phyloP scores from a whole-genome alignment of 768 basidiomycete species.

The Rhodocollybia butyracea region DNA sequence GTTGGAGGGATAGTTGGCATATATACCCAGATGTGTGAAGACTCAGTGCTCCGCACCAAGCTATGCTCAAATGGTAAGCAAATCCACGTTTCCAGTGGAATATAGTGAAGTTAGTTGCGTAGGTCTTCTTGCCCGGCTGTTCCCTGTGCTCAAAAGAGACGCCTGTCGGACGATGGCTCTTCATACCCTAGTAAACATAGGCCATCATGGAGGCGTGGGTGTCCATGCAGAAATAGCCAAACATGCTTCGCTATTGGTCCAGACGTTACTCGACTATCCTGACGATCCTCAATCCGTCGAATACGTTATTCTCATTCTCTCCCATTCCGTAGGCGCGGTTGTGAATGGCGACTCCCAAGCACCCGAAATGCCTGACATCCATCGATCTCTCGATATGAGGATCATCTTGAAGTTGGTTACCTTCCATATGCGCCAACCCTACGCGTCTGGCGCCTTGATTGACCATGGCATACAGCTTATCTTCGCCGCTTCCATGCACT shows the following conservation, averaged over 20 bases:
- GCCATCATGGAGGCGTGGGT: slow-evolving; percentile 55
- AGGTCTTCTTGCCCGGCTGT: slow-evolving; percentile 54
- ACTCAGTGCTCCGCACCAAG: slow-evolving; percentile 56
- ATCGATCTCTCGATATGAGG: slow-evolving; percentile 37
- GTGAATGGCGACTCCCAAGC: slow-evolving; percentile 13
- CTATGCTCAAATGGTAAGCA: slow-evolving; percentile 53
- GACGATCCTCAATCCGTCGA: slow-evolving; percentile 50
- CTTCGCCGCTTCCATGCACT: slow-evolving; percentile 40
- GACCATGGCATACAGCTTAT: slow-evolving; percentile 54
- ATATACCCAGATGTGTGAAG: slow-evolving; percentile 60
- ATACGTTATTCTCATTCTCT: slow-evolving; percentile 47
- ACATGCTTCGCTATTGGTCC: slow-evolving; percentile 37
- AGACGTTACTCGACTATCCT: slow-evolving; percentile 44
- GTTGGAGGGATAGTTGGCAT: slow-evolving; percentile 56
- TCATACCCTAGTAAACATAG: slow-evolving; percentile 52
- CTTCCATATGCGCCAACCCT: slow-evolving; percentile 40
- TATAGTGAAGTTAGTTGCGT: slow-evolving; percentile 17
- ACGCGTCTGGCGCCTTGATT: slow-evolving; percentile 37
- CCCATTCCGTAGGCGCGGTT: slow-evolving; percentile 47
- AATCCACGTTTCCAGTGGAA: neutral
- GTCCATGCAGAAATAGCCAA: slow-evolving; percentile 51
- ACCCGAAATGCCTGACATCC: slow-evolving; percentile 27
- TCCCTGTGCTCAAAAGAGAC: slow-evolving; percentile 48
- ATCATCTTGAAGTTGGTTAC: slow-evolving; percentile 41
- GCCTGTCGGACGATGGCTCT: slow-evolving; percentile 51